Conservation (phyloP, 1,139 yeast genomes). For the Yamadazyma dendronema region DNA sequence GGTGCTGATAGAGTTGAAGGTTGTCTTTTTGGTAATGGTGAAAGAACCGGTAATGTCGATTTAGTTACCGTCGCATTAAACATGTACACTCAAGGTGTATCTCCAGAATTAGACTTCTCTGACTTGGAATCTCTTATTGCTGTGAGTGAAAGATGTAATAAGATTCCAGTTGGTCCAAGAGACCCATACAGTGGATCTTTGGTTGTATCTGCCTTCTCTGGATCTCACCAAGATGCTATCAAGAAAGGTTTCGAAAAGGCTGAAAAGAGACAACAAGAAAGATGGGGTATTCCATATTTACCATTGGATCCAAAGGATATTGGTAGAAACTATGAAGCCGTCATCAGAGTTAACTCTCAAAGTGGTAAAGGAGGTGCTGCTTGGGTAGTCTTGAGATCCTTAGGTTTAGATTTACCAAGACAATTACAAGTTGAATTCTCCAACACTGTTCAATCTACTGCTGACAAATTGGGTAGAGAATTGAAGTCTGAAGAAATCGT, state of each 20-base stretch:
- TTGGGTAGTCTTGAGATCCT: slow-evolving; percentile 85
- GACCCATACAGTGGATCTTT: slow-evolving; percentile 97
- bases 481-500: slow-evolving; percentile 75
- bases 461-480: slow-evolving; percentile 85
- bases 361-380: slow-evolving; percentile 99
- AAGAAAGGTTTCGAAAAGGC: slow-evolving; percentile 77
- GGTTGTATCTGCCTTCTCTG: slow-evolving; percentile 95
- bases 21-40: slow-evolving; percentile 96
- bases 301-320: slow-evolving; percentile 96
- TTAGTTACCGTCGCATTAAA: slow-evolving; percentile 89
- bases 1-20: slow-evolving; percentile 99
- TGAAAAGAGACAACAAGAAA: slow-evolving; percentile 22
- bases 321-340: slow-evolving; percentile 96
- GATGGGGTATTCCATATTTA: slow-evolving; percentile 89
- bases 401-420: slow-evolving; percentile 92
- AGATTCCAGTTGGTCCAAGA: slow-evolving; percentile 88
- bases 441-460: slow-evolving; percentile 72
- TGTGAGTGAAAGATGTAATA: slow-evolving; percentile 89
- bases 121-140: slow-evolving; percentile 80
- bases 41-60: slow-evolving; percentile 97
- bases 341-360: slow-evolving; percentile 95
- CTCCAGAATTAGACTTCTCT: slow-evolving; percentile 84
- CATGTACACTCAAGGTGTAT: slow-evolving; percentile 89
- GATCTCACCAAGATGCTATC: slow-evolving; percentile 97
- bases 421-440: slow-evolving; percentile 89